Percentiles rank a stretch among this genome's conserved stretches.
These are phyloP conservation scores for Candida saitoana DNA, from an alignment of 805 yeast species.

Conservation along the genomic window DNA sequence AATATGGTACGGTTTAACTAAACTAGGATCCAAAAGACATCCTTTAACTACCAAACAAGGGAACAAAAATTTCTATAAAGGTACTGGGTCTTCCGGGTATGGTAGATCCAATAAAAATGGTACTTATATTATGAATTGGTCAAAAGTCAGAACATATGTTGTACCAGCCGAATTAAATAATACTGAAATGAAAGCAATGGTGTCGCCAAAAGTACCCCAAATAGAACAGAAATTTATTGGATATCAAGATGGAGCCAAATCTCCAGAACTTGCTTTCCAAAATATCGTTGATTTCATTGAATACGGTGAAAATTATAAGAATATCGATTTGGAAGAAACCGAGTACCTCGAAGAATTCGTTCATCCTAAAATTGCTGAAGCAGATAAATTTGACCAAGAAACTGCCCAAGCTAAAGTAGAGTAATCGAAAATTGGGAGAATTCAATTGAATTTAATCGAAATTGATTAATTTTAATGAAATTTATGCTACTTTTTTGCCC, in stretches of 20 bases:
- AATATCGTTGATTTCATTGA: slow-evolving; percentile 74
- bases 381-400: slow-evolving; percentile 15
- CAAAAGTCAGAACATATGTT: slow-evolving; percentile 84
- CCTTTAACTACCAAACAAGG: slow-evolving; percentile 90
- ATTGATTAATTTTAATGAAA: too few species aligned
- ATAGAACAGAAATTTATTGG: slow-evolving; percentile 68
- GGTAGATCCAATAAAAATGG: slow-evolving; percentile 78
- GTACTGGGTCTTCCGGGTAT: slow-evolving; percentile 92
- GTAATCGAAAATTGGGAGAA: too few species aligned
- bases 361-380: slow-evolving; percentile 20
- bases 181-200: slow-evolving; percentile 63
- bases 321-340: slow-evolving; percentile 31
- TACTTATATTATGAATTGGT: slow-evolving; percentile 73
- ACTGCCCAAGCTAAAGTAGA: slow-evolving; percentile 6
- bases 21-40: slow-evolving; percentile 77
- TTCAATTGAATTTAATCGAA: too few species aligned
- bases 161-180: slow-evolving; percentile 53
- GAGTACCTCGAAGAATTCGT: slow-evolving; percentile 35
- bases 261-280: slow-evolving; percentile 66
- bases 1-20: slow-evolving; percentile 73
- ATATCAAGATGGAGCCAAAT: slow-evolving; percentile 65
- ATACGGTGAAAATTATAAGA: slow-evolving; percentile 54
- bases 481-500: too few species aligned
- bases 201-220: slow-evolving; percentile 68
- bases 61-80: slow-evolving; percentile 90